Evolutionary conservation across 129 eudicot species (phyloP), one percentile per base, ranked within the genome.

Genomic region (Rutidosis leptorrhynchoides): DNA sequence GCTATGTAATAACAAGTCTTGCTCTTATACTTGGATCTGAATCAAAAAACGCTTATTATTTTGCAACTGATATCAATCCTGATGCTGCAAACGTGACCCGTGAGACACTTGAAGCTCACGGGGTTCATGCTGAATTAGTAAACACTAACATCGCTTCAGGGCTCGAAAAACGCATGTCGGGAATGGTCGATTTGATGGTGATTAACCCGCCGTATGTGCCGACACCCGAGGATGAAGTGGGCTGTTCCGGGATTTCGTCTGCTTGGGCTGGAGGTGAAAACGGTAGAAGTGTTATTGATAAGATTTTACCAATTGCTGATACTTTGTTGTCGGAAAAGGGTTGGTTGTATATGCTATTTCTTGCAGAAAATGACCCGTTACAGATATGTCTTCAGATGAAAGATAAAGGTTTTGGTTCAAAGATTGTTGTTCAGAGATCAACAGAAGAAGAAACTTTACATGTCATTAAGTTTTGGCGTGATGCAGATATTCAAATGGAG

Each of bases 231-330:
- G 91, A 86, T 6, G 97, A 90, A 80, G 97, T 86, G 43, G 89
- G 97, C 1, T 29, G 71, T 30, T 53, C n/a, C 9, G 95, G 95
- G 51, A 82, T 90, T 48, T 70, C 86, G 3, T 55, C 97, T 55
- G 65, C 97, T 22, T 90, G 97, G 97, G 95, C 97, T 1, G 95
- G 95, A 14, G 97, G 97, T n/a, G 89, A 86, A 71, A 80, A 90
- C 76, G 97, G 97, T 7, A 70, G 95, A 55, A 73, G 73, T 20
- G 95, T 90, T 19, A 90, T 90, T 54, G 95, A 90, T 62, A 84
- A 70, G 77, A 86, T 90, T 58, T 65, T 90, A 79, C 95, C 95
- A 0, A 83, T 87, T 67, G 91, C 89, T 45, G 95, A 90, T 58
- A 72, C 66, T 63, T 79, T 90, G 74, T 82, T 90, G 73, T 86